Evolutionary conservation across 1,139 yeast species (phyloP).

Genomic region (Kodamaea arcana): DNA sequence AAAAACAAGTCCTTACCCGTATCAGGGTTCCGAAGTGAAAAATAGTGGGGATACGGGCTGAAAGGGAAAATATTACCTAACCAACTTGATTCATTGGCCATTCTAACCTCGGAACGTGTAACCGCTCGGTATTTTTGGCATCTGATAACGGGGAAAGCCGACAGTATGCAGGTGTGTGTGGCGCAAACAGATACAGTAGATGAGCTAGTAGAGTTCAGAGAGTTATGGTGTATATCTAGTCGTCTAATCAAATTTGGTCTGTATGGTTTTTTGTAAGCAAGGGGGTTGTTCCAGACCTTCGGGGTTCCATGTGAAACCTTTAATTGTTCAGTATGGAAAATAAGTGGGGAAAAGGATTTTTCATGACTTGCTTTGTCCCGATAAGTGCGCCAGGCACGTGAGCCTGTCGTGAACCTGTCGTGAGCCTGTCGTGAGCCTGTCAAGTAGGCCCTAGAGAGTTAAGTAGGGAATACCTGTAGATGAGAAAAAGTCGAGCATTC

Average conservation of each 20-base stretch:
- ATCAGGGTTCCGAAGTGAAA: not conserved
- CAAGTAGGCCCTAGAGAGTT: too few relatives aligned
- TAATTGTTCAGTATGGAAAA: not conserved
- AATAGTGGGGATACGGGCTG: slow-evolving; percentile 1
- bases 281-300: not conserved
- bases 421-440: too few relatives aligned
- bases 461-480: too few relatives aligned
- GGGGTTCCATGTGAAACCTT: slow-evolving; percentile 1
- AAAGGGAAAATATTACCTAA: slow-evolving; percentile 6
- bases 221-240: too few relatives aligned
- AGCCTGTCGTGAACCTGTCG: too few relatives aligned
- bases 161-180: not conserved
- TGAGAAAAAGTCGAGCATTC: too few relatives aligned
- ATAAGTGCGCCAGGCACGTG: slow-evolving; percentile 5
- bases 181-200: not conserved
- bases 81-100: slow-evolving; percentile 6
- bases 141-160: not conserved
- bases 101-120: not conserved
- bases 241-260: too few relatives aligned
- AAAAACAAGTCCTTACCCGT: not conserved
- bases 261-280: not conserved
- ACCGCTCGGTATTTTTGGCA: slow-evolving; percentile 1
- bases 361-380: not conserved
- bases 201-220: too few relatives aligned
- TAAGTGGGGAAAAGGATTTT: not conserved